Base-by-base conservation (phyloP, 2,329 filamentous ascomycete species). In the Fusarium metavorans region DNA sequence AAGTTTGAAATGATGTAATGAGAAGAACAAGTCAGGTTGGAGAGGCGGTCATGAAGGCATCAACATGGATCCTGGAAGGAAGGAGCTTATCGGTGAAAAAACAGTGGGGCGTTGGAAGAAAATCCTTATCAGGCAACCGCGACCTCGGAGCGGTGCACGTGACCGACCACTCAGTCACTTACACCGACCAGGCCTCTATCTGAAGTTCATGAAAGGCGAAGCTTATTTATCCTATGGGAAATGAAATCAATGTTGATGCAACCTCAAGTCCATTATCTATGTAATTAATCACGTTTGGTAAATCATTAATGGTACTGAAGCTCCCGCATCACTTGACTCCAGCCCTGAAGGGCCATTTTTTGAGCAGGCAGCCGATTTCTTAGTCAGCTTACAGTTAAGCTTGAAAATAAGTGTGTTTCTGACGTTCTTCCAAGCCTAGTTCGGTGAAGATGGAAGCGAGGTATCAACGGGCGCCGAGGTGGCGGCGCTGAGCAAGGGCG, bases 21-120 rank as follows among this genome's bases (percentile, higher is more conserved):
- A 58, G 34, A 48, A 30, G 34, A 52, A 52, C 16, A 34, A 72
- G 35, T 32, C 41, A 41, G 62, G 39, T n/a, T 45, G 27, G 62
- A 35, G 37, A 63, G 23, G 54, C 20, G 34, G 50, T 32, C 50
- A 54, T 54, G 50, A 54, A 54, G 27, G 27, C 50, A 54, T 54
- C 50, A 54, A 48, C 20, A 54, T 43, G 41, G 64, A 61, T 56
- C 30, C 32, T 54, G 18, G 30, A 41, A 62, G 43, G 48, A 63
- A 74, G 4, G 27, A 54, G 27, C 74, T 76, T 72, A 76, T 74
- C 73, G 43, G 27, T 54, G 48, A 74, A 66, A 66, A 66, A 58
- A 34, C 4, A 45, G 72, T 74, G 71, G 72, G 57, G 50, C 68
- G 11, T 32, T 6, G 11, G 7, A 43, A 16, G 7, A 57, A 56